phyloP scores from a whole-genome alignment of 371 early-diverging fungal species.

The Rhizopus stolonifer region DNA sequence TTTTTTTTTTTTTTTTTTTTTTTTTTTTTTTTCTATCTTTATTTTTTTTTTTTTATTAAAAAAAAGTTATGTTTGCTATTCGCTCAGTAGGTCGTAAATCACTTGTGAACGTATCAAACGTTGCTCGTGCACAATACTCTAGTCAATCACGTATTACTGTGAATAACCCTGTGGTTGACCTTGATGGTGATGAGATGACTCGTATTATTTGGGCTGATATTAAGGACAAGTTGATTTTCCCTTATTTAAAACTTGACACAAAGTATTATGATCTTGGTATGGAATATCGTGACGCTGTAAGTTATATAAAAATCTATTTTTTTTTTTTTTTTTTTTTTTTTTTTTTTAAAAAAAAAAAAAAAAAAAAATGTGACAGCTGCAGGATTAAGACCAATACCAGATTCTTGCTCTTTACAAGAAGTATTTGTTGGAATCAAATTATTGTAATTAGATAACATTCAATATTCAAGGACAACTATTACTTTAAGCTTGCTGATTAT shows the following conservation, averaged over 20 bases:
- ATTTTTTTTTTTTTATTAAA: neutral
- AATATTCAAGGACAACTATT: too few species aligned
- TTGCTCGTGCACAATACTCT: slow-evolving; percentile 29
- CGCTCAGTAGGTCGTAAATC: slow-evolving; percentile 21
- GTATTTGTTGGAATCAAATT: too few species aligned
- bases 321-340: neutral
- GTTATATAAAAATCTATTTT: too few species aligned
- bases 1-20: neutral
- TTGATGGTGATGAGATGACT: slow-evolving; percentile 98
- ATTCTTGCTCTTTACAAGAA: too few species aligned
- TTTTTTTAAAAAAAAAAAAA: too few species aligned
- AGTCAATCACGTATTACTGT: slow-evolving; percentile 66
- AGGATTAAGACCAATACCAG: too few species aligned
- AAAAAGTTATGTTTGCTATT: slow-evolving; percentile 25
- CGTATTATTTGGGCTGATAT: slow-evolving; percentile 94
- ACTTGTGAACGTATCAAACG: slow-evolving; percentile 14
- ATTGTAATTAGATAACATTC: too few species aligned
- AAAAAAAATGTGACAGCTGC: too few species aligned
- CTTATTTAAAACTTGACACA: slow-evolving; percentile 85
- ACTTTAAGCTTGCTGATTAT: too few species aligned
- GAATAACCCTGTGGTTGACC: slow-evolving; percentile 82
- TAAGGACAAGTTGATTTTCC: slow-evolving; percentile 91
- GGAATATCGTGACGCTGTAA: slow-evolving; percentile 83
- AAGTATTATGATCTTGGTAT: slow-evolving; percentile 93
- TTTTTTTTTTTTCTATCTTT: slow-evolving; percentile 6